phyloP scores from a whole-genome alignment of 192 early-diverging fungal genomes.

The Chytriomyces hyalinus region DNA sequence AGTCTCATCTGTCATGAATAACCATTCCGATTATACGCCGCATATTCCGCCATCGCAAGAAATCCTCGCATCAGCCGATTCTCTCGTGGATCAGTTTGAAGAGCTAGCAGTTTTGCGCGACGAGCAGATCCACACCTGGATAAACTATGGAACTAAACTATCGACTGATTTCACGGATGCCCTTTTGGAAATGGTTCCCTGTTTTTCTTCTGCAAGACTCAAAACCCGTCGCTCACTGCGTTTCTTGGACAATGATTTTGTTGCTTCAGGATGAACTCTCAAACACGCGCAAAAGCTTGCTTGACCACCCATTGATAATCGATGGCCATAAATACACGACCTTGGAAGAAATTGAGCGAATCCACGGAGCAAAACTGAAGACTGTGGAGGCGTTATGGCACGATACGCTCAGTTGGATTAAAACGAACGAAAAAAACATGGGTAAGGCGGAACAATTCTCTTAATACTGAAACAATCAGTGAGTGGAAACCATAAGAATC shows the following conservation, averaged over 20 bases:
- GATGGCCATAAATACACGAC: neutral
- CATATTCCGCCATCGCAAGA: neutral
- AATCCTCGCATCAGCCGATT: neutral
- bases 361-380: constrained; percentile 16
- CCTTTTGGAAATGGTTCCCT: constrained; percentile 7
- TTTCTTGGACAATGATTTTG: neutral
- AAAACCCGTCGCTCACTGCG: neutral
- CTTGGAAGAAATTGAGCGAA: neutral
- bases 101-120: neutral
- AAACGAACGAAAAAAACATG: constrained; percentile 10
- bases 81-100: neutral
- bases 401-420: constrained; percentile 16
- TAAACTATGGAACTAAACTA: constrained; percentile 16
- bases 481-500: neutral
- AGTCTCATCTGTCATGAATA: constrained; percentile 24
- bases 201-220: neutral
- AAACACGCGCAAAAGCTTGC: neutral
- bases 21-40: neutral
- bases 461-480: neutral
- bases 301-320: neutral
- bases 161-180: constrained; percentile 1
- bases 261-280: neutral
- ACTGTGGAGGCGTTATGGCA: constrained; percentile 10
- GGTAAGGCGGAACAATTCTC: neutral
- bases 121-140: constrained; percentile 4